Conservation (phyloP, 768 basidiomycete genomes). For the Russula sp. region DNA sequence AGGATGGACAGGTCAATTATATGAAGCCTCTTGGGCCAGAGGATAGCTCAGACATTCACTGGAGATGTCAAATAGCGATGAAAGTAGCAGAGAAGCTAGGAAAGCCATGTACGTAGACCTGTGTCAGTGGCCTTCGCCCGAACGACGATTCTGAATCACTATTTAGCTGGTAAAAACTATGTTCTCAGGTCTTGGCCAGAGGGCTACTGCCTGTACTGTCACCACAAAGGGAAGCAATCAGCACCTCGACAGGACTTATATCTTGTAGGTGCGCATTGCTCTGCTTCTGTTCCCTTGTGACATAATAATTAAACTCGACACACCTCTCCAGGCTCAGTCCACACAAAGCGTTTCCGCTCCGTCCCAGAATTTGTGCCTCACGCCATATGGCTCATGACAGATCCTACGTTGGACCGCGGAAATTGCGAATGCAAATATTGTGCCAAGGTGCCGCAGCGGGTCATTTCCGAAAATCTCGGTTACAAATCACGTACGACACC, state of each 20-base stretch:
- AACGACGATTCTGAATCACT: background rate
- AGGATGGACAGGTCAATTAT: constrained; percentile 64
- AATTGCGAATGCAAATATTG: constrained; percentile 78
- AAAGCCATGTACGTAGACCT: constrained; percentile 42
- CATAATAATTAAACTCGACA: background rate
- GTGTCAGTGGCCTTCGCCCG: background rate
- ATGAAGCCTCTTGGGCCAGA: constrained; percentile 52
- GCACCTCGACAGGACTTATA: constrained; percentile 70
- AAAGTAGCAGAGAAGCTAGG: constrained; percentile 41
- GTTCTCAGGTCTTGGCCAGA: constrained; percentile 59
- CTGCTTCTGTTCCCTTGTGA: background rate
- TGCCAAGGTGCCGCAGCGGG: constrained; percentile 57
- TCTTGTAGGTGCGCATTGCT: constrained; percentile 51
- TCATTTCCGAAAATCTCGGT: constrained; percentile 59
- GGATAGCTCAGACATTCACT: constrained; percentile 48
- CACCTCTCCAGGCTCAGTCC: constrained; percentile 33
- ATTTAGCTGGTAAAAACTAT: constrained; percentile 47
- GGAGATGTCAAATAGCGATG: constrained; percentile 41
- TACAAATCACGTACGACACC: constrained; percentile 30
- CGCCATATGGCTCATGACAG: constrained; percentile 68
- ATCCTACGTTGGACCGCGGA: constrained; percentile 39
- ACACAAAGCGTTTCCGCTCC: constrained; percentile 60
- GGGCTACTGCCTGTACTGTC: constrained; percentile 67
- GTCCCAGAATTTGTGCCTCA: constrained; percentile 84
- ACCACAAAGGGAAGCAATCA: constrained; percentile 55